Conservation (phyloP, 306 rosid genomes). For the Dryas alaskensis region DNA sequence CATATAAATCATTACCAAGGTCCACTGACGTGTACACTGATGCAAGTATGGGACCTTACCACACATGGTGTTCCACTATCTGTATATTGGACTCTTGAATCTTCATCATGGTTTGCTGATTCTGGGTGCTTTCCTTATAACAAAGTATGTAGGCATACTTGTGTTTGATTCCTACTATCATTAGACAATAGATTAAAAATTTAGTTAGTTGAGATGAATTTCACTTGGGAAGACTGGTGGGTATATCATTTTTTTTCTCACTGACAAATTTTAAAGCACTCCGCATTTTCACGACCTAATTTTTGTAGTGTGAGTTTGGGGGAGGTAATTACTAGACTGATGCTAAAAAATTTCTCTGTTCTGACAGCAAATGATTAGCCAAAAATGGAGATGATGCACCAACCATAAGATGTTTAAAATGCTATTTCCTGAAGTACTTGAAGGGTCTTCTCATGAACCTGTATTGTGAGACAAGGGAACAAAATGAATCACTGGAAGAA, state of each 20-base stretch:
- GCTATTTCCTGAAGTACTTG: constrained; percentile 86
- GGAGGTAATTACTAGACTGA: constrained; percentile 6
- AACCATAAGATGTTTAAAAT: constrained; percentile 29
- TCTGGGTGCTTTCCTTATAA: constrained; percentile 29
- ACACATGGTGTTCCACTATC: constrained; percentile 42
- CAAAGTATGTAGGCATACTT: constrained; percentile 36
- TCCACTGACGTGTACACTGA: constrained; percentile 36
- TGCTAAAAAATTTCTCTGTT: background rate
- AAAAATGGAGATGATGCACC: constrained; percentile 7
- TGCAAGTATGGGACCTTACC: constrained; percentile 43
- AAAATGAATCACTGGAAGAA: constrained; percentile 17
- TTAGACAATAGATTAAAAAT: background rate
- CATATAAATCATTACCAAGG: constrained; percentile 51
- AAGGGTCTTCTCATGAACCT: constrained; percentile 92
- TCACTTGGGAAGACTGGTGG: background rate
- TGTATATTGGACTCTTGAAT: constrained; percentile 32
- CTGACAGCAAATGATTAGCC: background rate
- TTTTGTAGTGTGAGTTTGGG: background rate
- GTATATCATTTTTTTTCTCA: background rate
- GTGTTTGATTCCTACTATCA: constrained; percentile 37
- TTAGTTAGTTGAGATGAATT: background rate
- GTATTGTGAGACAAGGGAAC: constrained; percentile 32
- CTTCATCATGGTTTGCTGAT: constrained; percentile 51
- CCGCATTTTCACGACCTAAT: background rate
- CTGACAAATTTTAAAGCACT: background rate